Base-by-base conservation (phyloP, 345 rosid genomes). In the Gossypioides kirkii region DNA sequence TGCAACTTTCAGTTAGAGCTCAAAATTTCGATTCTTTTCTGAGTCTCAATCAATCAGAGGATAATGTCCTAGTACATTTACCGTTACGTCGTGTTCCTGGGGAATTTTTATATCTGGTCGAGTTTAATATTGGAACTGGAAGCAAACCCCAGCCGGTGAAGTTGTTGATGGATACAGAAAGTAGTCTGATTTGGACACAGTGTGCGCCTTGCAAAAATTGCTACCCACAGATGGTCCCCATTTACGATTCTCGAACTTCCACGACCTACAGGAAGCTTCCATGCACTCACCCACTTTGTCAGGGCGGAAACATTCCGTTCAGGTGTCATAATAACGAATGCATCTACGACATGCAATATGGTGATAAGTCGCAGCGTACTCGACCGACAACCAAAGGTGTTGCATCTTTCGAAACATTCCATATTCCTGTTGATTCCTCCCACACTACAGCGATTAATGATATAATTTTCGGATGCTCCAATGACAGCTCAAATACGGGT, bases 391-490 rank as follows among this genome's bases (percentile, higher is more conserved):
- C 63, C 8, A 60, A 26, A 64, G 69, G 69, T 6, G 1, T 60
- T 12, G 76, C 36, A 26, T 77, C 77, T 9, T 3, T 42, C 0
- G 78, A 82, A 41, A 47, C 66, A 2, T 69, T 82, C 74, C 26
- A 18, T 8, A 20, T 80, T 28, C 16, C 56, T 4, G 10, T 20
- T 2, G 46, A 46, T 32, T 8, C 2, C 20, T 17, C 13, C 9
- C 23, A 9, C 3, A 9, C 49, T 1, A 8, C 3, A 8, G 23
- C 38, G 17, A 18, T 79, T 38, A 45, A 68, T 0, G 26, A 52
- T 49, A 10, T 80, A 6, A 26, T 77, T 1, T 80, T 80, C 1
- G 80, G 81, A 13, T 80, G 86, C 73, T 78, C 76, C 0, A 42
- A 66, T 0, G 79, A 77, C 3, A 80, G 59, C 61, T 23, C 4